Percentiles rank a stretch among this genome's conserved stretches.
phyloP scores from a whole-genome alignment of 345 rosid species.

The Camelina laxa region DNA sequence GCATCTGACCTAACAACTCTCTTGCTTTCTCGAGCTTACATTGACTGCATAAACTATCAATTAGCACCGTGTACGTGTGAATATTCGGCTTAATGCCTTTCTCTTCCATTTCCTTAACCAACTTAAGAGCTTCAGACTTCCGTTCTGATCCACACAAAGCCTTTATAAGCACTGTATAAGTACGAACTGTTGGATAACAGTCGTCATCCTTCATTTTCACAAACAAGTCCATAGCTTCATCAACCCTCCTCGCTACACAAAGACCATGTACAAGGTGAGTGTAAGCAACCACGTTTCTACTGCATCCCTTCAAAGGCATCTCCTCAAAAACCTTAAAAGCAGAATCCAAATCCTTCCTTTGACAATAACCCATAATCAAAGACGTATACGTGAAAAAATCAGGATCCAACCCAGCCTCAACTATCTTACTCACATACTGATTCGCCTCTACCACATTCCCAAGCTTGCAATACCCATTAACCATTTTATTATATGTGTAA shows the following conservation, averaged over 20 bases:
- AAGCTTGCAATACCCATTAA: conserved; percentile 68
- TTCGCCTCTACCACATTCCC: conserved; percentile 69
- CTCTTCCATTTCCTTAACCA: conserved; percentile 64
- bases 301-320: conserved; percentile 70
- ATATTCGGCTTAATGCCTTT: conserved; percentile 74
- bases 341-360: conserved; percentile 67
- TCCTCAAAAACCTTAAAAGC: conserved; percentile 59
- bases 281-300: conserved; percentile 77
- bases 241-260: conserved; percentile 64
- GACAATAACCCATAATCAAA: conserved; percentile 78
- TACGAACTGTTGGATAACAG: conserved; percentile 72
- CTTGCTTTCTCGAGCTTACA: conserved; percentile 64
- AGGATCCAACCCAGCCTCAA: conserved; percentile 62
- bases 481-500: conserved; percentile 72
- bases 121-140: conserved; percentile 60
- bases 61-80: conserved; percentile 79
- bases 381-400: conserved; percentile 79
- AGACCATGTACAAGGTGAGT: conserved; percentile 82
- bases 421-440: conserved; percentile 60
- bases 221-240: conserved; percentile 71
- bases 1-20: conserved; percentile 56
- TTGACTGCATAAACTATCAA: conserved; percentile 66
- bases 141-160: conserved; percentile 60
- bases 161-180: conserved; percentile 74
- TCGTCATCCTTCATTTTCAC: conserved; percentile 65